These are phyloP conservation scores for Knufia petricola DNA, from an alignment of 2,329 filamentous ascomycete genomes.

Conservation along the genomic window DNA sequence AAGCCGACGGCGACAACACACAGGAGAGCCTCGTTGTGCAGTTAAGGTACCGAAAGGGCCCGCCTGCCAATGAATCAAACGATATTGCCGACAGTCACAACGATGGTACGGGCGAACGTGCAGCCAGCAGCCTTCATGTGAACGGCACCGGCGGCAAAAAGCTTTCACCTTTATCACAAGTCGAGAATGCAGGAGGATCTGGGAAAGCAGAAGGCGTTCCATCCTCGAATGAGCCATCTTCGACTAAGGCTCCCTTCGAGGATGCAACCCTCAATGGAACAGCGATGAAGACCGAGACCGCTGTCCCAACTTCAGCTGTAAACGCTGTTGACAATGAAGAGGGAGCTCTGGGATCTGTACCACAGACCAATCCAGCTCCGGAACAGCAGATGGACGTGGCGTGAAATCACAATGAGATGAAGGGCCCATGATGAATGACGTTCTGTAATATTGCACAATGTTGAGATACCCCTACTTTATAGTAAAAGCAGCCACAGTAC, in stretches of 20 bases:
- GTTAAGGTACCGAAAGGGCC: constrained; percentile 38
- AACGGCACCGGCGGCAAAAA: neutral
- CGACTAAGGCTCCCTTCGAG: no score
- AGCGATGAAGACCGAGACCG: neutral
- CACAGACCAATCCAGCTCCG: neutral
- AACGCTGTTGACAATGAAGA: neutral
- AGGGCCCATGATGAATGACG: neutral
- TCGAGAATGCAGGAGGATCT: neutral
- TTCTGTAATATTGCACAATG: neutral
- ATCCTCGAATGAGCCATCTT: neutral
- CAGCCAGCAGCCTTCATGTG: neutral
- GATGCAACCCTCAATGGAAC: neutral
- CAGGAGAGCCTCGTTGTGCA: constrained; percentile 64
- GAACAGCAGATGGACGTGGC: neutral
- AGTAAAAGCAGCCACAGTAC: no score
- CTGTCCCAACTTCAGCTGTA: neutral
- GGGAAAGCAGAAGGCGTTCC: neutral
- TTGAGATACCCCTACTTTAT: neutral
- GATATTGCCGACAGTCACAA: neutral
- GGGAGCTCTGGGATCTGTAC: neutral
- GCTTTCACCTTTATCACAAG: neutral
- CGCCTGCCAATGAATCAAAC: neutral
- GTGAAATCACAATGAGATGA: neutral
- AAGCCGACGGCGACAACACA: constrained; percentile 32
- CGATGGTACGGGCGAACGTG: neutral